A percentile compares a stretch with the other conserved stretches of the same genome.
Evolutionary conservation across 2,329 filamentous ascomycete species (phyloP).

Genomic region (Lojkania enalia): DNA sequence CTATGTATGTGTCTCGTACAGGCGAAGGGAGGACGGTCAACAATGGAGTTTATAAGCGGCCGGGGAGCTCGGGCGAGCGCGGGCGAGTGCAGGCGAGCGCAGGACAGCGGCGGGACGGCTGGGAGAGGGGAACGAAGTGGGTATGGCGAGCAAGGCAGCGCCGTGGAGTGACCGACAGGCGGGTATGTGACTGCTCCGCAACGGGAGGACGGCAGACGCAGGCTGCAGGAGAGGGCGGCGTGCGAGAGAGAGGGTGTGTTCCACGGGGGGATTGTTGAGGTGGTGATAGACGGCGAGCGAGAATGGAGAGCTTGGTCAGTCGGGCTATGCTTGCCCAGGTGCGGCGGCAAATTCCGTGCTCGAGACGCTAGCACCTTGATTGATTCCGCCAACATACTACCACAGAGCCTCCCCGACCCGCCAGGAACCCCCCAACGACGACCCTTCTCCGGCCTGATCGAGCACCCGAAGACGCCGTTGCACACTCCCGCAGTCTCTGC

Average conservation of each 20-base stretch:
- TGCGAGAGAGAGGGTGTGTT: background rate
- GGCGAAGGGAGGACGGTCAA: no score
- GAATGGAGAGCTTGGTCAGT: background rate
- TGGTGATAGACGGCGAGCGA: background rate
- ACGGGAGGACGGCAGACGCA: background rate
- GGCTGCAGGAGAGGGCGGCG: slow-evolving; percentile 3
- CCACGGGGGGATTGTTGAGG: background rate
- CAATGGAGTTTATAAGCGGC: no score
- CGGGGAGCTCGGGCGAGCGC: no score
- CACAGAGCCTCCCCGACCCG: slow-evolving; percentile 10
- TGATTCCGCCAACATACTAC: slow-evolving; percentile 7
- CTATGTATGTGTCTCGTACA: no score
- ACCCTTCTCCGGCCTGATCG: slow-evolving; percentile 14
- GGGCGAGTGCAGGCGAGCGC: no score
- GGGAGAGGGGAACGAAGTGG: background rate
- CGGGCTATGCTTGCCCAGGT: background rate
- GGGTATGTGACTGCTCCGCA: background rate
- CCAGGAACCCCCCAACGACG: background rate
- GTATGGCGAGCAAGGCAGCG: background rate
- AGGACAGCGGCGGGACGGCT: no score
- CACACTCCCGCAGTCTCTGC: slow-evolving; percentile 15
- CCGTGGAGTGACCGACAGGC: slow-evolving; percentile 1
- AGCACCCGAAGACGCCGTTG: slow-evolving; percentile 11
- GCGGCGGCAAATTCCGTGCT: no score
- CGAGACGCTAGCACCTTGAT: slow-evolving; percentile 2